Conservation (phyloP, 1,284 basidiomycete species). For the Fomitiporia mediterranea region DNA sequence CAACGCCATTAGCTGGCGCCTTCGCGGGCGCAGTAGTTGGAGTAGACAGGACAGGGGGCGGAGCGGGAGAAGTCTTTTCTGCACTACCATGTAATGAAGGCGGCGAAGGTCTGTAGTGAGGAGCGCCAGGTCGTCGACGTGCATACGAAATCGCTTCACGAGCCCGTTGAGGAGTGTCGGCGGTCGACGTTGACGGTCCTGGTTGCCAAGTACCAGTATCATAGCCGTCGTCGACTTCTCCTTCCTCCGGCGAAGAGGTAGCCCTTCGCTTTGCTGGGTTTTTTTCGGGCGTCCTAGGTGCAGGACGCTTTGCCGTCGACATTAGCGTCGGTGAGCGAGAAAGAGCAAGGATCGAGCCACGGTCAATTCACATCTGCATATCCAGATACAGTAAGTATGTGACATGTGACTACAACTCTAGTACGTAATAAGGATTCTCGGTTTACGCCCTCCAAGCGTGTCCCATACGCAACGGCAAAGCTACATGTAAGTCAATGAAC, state of each 20-base stretch:
- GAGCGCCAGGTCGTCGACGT: constrained; percentile 13
- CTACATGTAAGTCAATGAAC: no score
- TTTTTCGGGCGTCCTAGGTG: constrained; percentile 25
- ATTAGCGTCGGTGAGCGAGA: neutral
- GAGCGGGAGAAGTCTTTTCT: constrained; percentile 4
- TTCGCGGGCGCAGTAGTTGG: constrained; percentile 24
- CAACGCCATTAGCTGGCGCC: constrained; percentile 23
- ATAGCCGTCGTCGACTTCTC: constrained; percentile 57
- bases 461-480: no score
- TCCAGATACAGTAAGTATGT: neutral
- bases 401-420: neutral
- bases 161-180: constrained; percentile 21
- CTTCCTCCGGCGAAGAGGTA: constrained; percentile 69
- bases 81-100: constrained; percentile 6
- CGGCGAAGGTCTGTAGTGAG: constrained; percentile 9
- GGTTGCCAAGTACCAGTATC: constrained; percentile 25
- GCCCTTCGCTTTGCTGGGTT: constrained; percentile 52
- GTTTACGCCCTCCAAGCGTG: no score
- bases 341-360: neutral
- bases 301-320: constrained; percentile 16
- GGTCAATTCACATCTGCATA: neutral
- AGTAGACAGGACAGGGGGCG: constrained; percentile 4
- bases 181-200: constrained; percentile 18
- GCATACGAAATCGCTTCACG: constrained; percentile 1
- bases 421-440: no score